These are phyloP conservation scores for Pisolithus orientalis DNA, from an alignment of 768 basidiomycete species.

Conservation along the genomic window DNA sequence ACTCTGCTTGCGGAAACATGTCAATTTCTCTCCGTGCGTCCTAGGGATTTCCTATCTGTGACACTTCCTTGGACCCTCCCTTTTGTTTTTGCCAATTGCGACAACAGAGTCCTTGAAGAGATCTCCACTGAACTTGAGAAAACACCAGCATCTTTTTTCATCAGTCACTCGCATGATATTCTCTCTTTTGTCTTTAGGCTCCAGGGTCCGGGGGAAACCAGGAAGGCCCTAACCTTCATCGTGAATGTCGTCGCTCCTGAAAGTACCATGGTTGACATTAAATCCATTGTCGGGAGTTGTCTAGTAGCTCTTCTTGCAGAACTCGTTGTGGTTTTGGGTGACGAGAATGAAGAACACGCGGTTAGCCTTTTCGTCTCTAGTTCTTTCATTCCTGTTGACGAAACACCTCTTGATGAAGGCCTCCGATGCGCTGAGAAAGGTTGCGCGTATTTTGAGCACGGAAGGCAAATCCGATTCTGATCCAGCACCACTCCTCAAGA, in stretches of 20 bases:
- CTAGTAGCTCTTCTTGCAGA: constrained; percentile 66
- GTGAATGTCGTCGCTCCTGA: constrained; percentile 49
- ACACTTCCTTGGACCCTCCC: constrained; percentile 66
- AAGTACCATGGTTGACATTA: constrained; percentile 35
- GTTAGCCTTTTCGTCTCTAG: constrained; percentile 31
- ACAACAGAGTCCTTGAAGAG: constrained; percentile 50
- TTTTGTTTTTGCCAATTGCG: constrained; percentile 55
- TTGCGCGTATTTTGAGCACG: constrained; percentile 29
- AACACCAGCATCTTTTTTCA: constrained; percentile 43
- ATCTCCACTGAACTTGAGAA: constrained; percentile 50
- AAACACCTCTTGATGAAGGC: constrained; percentile 41
- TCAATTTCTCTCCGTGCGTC: constrained; percentile 54
- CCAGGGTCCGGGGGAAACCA: constrained; percentile 46
- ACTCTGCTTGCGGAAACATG: constrained; percentile 57
- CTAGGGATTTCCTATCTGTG: constrained; percentile 54
- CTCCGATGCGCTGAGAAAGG: constrained; percentile 37
- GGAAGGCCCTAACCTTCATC: constrained; percentile 57
- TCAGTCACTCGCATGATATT: constrained; percentile 53
- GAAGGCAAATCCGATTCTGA: constrained; percentile 28
- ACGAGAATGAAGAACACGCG: constrained; percentile 45
- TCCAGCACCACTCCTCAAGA: constrained; percentile 58
- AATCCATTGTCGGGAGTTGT: constrained; percentile 57
- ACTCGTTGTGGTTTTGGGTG: constrained; percentile 73
- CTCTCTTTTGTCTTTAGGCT: constrained; percentile 65
- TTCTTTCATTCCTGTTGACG: constrained; percentile 20